phyloP scores from a whole-genome alignment of 202 grass and related monocot species.

The Eragrostis tef region DNA sequence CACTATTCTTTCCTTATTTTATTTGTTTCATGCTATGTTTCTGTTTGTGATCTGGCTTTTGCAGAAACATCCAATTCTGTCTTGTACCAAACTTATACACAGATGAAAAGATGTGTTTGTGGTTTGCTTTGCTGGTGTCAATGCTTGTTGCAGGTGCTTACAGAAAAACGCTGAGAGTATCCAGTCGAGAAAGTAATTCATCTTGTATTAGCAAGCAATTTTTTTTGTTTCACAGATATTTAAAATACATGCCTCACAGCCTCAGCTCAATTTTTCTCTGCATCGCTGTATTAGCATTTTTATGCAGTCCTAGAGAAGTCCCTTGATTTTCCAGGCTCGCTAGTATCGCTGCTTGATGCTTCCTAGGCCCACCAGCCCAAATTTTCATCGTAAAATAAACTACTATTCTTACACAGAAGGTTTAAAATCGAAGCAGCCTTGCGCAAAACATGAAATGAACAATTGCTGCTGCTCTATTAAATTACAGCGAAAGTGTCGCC shows the following conservation, averaged over 20 bases:
- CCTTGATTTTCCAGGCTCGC: not conserved
- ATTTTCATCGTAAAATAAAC: not conserved
- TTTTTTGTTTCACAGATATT: not conserved
- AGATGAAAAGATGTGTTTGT: constrained; percentile 16
- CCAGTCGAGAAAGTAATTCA: not conserved
- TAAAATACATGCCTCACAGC: not conserved
- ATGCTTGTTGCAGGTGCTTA: not conserved
- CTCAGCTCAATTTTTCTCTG: not conserved
- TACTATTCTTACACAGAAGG: not conserved
- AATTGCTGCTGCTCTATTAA: not conserved
- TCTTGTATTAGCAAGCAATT: not conserved
- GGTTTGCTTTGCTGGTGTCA: constrained; percentile 14
- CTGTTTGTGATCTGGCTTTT: constrained; percentile 30
- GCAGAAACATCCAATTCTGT: constrained; percentile 21
- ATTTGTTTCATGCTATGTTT: not conserved
- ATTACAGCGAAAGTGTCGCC: no score
- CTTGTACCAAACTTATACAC: constrained; percentile 21
- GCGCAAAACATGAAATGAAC: no score
- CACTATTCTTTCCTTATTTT: constrained; percentile 43
- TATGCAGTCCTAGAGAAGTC: not conserved
- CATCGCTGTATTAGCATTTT: not conserved
- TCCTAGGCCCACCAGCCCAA: not conserved
- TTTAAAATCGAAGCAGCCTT: not conserved
- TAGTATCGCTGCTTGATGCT: not conserved
- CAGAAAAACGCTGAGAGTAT: not conserved